Evolutionary conservation across 495 filamentous ascomycete species (phyloP), one percentile per base, ranked within the genome.

Genomic region (Hypomontagnella monticulosa): DNA sequence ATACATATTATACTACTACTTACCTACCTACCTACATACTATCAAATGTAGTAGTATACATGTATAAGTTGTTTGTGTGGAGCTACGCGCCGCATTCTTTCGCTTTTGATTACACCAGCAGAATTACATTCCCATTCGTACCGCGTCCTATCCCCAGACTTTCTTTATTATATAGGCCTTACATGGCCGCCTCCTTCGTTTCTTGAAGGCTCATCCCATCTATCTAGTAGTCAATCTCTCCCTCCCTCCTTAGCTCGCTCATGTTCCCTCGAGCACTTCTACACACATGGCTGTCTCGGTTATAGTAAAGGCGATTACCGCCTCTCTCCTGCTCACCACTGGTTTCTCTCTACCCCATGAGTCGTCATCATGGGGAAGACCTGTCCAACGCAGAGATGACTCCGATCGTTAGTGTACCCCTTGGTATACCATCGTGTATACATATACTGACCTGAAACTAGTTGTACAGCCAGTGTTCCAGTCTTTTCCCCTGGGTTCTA

Each of bases 401-500:
- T 18, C 55, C 43, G 44, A 38, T n/a, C 65, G 65, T 68, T 59
- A 53, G 65, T 23, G 37, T 19, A 14, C 15, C 18, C 32, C 15
- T 23, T 30, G 46, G 9, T 30, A 3, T 20, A 15, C 3, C 37
- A 15, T 51, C 3, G 12, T 38, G 15, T 42, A 32, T 52, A 53
- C n/a, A n/a, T 18, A 38, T 19, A 23, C 54, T 68, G 8, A 63
- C 36, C 3, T 11, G 12, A 53, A 32, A 0, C 5, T 18, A 74
- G 72, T 74, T 9, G 58, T 74, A 23, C 72, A 72, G 36, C 72
- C 70, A 5, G 51, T 74, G 12, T 69, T 67, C 40, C 65, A 74
- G 50, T 80, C 83, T 38, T 76, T 89, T 6, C 81, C 86, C 0
- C 75, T 89, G 7, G 86, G 87, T 20, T 73, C 81, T 18, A 84